These are phyloP conservation scores for Paraglomus brasilianum DNA, from an alignment of 192 early-diverging fungal genomes.

Conservation along the genomic window DNA sequence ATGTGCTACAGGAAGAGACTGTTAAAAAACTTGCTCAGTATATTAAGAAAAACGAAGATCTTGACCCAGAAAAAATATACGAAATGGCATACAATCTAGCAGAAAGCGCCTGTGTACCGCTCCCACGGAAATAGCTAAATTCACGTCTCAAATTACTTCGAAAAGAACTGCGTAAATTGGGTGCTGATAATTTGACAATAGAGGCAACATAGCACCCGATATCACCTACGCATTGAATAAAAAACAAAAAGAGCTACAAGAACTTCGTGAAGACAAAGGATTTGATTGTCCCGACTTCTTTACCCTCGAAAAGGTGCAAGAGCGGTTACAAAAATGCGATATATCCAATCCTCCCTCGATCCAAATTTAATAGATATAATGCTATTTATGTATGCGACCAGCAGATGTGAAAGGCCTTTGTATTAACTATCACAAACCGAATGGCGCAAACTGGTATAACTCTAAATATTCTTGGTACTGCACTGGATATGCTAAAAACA, in stretches of 20 bases:
- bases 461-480: conserved; percentile 22
- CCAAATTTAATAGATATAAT: conserved; percentile 13
- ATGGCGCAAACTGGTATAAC: neutral
- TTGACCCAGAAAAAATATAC: neutral
- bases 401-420: conserved; percentile 7
- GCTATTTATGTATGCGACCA: conserved; percentile 8
- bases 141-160: conserved; percentile 1
- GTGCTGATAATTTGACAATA: neutral
- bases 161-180: neutral
- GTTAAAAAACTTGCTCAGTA: neutral
- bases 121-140: neutral
- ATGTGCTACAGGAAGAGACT: neutral
- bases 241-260: neutral
- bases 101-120: neutral
- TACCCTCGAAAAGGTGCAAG: conserved; percentile 3
- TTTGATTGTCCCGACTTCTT: conserved; percentile 4
- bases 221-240: neutral
- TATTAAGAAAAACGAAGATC: conserved; percentile 7
- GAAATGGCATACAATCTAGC: neutral
- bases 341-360: neutral
- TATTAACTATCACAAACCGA: conserved; percentile 6
- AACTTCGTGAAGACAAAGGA: neutral
- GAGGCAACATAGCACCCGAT: neutral
- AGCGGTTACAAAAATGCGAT: conserved; percentile 9
- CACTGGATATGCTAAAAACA: conserved; percentile 8